Conservation (phyloP, 169 alveolate genomes). For the Eimeria sp. region DNA sequence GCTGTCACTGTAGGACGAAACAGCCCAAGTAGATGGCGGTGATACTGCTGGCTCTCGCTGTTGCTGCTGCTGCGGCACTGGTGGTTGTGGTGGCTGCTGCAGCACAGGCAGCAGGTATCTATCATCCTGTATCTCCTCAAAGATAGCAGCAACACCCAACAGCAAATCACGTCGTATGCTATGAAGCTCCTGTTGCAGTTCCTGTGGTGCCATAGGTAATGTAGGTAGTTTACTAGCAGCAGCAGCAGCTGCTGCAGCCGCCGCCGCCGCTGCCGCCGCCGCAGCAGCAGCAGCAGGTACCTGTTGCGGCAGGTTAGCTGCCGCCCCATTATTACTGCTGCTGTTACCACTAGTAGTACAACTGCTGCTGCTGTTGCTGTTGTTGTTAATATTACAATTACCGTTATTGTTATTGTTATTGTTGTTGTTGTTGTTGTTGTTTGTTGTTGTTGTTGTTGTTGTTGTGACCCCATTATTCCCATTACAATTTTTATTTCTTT, state of each 20-base stretch:
- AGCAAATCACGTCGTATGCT: slow-evolving; percentile 56
- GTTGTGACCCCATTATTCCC: too few relatives aligned
- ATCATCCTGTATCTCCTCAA: slow-evolving; percentile 74
- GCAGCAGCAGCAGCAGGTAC: neutral
- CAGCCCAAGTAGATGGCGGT: slow-evolving; percentile 3
- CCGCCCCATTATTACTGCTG: too few relatives aligned
- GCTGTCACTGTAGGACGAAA: neutral
- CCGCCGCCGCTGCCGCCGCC: slow-evolving; percentile 73
- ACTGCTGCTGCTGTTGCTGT: too few relatives aligned
- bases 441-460: too few relatives aligned
- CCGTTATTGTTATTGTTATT: too few relatives aligned
- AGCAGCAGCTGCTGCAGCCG: slow-evolving; percentile 43
- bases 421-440: too few relatives aligned
- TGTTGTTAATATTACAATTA: too few relatives aligned
- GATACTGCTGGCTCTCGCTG: neutral
- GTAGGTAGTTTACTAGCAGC: slow-evolving; percentile 49
- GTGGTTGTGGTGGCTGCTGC: slow-evolving; percentile 44
- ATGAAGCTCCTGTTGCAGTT: slow-evolving; percentile 73
- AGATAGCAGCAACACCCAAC: slow-evolving; percentile 79
- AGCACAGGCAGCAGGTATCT: slow-evolving; percentile 72
- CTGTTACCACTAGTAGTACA: too few relatives aligned
- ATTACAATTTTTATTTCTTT: too few relatives aligned
- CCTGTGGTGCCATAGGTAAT: slow-evolving; percentile 17
- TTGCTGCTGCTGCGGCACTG: neutral
- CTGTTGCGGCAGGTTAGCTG: neutral